Evolutionary conservation across 2,329 filamentous ascomycete species (phyloP).

Genomic region (Penicillium rolfsii): DNA sequence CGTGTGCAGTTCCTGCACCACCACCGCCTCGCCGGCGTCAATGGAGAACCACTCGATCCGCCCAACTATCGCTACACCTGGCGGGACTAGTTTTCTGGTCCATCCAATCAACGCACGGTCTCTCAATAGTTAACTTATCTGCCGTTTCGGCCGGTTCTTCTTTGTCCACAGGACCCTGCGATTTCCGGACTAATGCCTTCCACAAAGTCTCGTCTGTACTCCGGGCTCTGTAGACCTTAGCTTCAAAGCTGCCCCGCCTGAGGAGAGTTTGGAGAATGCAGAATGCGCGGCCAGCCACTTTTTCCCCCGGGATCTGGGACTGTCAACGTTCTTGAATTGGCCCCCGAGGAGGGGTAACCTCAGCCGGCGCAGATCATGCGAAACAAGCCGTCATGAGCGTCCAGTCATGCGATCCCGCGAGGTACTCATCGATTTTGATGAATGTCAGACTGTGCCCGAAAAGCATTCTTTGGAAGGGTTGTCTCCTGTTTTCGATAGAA

Average conservation of each 20-base stretch:
- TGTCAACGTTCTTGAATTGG: conserved; percentile 23
- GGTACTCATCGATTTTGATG: not conserved
- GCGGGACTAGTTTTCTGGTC: not conserved
- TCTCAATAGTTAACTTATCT: not conserved
- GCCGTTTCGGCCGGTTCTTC: conserved; percentile 3
- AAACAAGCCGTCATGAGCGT: conserved; percentile 21
- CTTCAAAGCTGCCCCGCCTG: conserved; percentile 8
- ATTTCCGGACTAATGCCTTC: conserved; percentile 3
- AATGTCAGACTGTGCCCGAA: not conserved
- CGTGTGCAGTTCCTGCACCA: conserved; percentile 12
- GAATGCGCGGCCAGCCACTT: conserved; percentile 23
- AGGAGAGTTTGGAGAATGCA: conserved; percentile 25
- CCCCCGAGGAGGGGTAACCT: conserved; percentile 34
- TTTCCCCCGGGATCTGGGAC: conserved; percentile 9
- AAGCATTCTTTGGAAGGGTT: not conserved
- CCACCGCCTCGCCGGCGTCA: not conserved
- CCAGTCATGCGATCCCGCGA: conserved; percentile 26
- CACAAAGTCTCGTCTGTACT: not conserved
- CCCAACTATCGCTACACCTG: conserved; percentile 2
- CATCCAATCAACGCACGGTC: not conserved
- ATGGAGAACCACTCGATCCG: conserved; percentile 4
- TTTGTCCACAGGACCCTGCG: conserved; percentile 14
- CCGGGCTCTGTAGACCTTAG: not conserved
- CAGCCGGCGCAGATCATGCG: conserved; percentile 31
- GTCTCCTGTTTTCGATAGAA: no score